These are phyloP conservation scores for Pleurotus ostreatus DNA, from an alignment of 768 basidiomycete genomes.

Conservation along the genomic window DNA sequence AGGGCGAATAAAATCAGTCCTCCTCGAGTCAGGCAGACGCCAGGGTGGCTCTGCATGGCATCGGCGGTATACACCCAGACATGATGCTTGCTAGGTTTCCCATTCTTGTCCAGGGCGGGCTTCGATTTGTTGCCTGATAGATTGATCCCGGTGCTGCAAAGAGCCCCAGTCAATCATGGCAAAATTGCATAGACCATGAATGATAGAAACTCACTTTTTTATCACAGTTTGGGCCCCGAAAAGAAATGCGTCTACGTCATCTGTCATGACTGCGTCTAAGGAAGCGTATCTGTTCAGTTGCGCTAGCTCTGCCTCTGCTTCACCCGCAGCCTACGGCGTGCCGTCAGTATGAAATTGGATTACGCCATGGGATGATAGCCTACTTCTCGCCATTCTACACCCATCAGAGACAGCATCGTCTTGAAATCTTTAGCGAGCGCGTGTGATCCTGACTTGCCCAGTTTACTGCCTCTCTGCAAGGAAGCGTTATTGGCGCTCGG, in stretches of 20 bases:
- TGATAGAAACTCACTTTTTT: slow-evolving; percentile 13
- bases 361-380: slow-evolving; percentile 19
- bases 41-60: slow-evolving; percentile 16
- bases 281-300: slow-evolving; percentile 30
- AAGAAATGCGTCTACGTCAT: slow-evolving; percentile 43
- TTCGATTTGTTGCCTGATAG: slow-evolving; percentile 32
- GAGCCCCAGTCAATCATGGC: slow-evolving; percentile 14
- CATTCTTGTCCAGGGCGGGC: slow-evolving; percentile 39
- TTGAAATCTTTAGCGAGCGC: slow-evolving; percentile 41
- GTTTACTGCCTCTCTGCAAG: slow-evolving; percentile 21
- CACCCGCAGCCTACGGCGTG: slow-evolving; percentile 58
- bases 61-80: slow-evolving; percentile 15
- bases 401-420: slow-evolving; percentile 52
- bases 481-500: background rate
- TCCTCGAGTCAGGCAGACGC: slow-evolving; percentile 20
- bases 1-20: slow-evolving; percentile 30
- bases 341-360: slow-evolving; percentile 39
- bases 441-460: slow-evolving; percentile 47
- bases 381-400: slow-evolving; percentile 51
- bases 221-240: slow-evolving; percentile 30
- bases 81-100: slow-evolving; percentile 46
- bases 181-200: background rate
- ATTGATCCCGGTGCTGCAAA: slow-evolving; percentile 22
- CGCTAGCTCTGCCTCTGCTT: slow-evolving; percentile 34
- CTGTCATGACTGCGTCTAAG: slow-evolving; percentile 44